phyloP scores from a whole-genome alignment of 2,329 filamentous ascomycete genomes.

The Pestalotiopsis sp. region DNA sequence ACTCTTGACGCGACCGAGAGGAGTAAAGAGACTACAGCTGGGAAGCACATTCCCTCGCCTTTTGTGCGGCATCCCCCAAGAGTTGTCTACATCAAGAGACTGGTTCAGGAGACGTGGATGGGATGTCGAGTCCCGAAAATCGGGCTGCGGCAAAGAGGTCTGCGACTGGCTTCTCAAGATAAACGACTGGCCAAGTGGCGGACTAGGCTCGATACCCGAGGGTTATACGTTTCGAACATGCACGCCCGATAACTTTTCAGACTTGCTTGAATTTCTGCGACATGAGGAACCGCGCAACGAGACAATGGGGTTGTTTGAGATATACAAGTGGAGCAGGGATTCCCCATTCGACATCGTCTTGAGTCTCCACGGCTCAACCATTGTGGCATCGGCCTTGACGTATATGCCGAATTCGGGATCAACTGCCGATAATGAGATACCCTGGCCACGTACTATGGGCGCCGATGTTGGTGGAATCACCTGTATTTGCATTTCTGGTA shows the following conservation, averaged over 20 bases:
- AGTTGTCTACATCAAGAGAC: constrained; percentile 36
- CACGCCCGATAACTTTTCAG: constrained; percentile 43
- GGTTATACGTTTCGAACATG: constrained; percentile 46
- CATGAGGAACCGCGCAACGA: constrained; percentile 45
- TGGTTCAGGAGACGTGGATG: constrained; percentile 59
- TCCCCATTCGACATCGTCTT: constrained; percentile 54
- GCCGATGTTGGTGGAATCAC: constrained; percentile 56
- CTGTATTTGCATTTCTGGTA: constrained; percentile 61
- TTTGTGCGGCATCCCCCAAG: constrained; percentile 52
- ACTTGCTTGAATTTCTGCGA: constrained; percentile 50
- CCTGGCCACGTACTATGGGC: constrained; percentile 54
- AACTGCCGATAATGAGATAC: constrained; percentile 49
- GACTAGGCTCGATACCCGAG: constrained; percentile 34
- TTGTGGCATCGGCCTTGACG: constrained; percentile 55
- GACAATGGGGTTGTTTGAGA: constrained; percentile 59
- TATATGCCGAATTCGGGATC: constrained; percentile 50
- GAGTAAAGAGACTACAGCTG: constrained; percentile 54
- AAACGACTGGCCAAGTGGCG: constrained; percentile 44
- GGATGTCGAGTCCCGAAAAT: constrained; percentile 42
- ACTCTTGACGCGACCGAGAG: constrained; percentile 49
- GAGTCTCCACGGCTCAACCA: constrained; percentile 45
- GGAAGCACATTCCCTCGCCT: constrained; percentile 61
- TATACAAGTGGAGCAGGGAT: constrained; percentile 53
- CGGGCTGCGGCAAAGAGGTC: constrained; percentile 49
- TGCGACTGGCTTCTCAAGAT: constrained; percentile 57